Evolutionary conservation across 2,329 filamentous ascomycete genomes (phyloP).

Genomic region (Sporothrix sp.): DNA sequence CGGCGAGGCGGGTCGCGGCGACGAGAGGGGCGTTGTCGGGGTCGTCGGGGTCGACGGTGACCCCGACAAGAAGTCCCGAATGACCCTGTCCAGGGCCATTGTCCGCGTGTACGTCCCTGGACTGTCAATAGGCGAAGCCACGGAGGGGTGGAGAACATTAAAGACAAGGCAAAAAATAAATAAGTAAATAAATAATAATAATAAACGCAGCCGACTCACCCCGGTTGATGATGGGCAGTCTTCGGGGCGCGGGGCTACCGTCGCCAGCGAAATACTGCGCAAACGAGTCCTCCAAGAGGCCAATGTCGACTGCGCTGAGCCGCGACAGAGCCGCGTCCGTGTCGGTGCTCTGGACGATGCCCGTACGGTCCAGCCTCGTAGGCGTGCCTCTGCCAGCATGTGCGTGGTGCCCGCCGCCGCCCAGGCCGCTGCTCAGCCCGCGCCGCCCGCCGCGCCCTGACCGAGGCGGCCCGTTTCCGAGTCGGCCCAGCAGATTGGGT

Average conservation of each 20-base stretch:
- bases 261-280: slow-evolving; percentile 55
- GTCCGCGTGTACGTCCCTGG: slow-evolving; percentile 89
- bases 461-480: slow-evolving; percentile 26
- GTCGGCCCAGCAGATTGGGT: slow-evolving; percentile 61
- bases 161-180: too few species aligned
- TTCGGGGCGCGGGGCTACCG: slow-evolving; percentile 43
- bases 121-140: slow-evolving; percentile 23
- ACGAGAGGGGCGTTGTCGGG: too few species aligned
- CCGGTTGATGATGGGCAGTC: slow-evolving; percentile 89
- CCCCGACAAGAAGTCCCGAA: slow-evolving; percentile 57
- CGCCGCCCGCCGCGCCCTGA: slow-evolving; percentile 24
- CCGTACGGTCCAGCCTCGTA: slow-evolving; percentile 48
- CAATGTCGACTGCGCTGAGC: slow-evolving; percentile 75
- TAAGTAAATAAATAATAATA: too few species aligned
- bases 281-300: slow-evolving; percentile 77
- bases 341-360: slow-evolving; percentile 78
- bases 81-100: slow-evolving; percentile 67
- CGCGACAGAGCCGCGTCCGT: slow-evolving; percentile 83
- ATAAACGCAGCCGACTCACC: too few species aligned
- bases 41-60: slow-evolving; percentile 18
- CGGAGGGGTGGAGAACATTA: too few species aligned
- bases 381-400: slow-evolving; percentile 27
- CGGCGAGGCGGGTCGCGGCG: too few species aligned
- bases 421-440: slow-evolving; percentile 6
- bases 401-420: slow-evolving; percentile 9